These are phyloP conservation scores for Anastatica hierochuntica DNA, from an alignment of 345 rosid genomes.

Conservation along the genomic window DNA sequence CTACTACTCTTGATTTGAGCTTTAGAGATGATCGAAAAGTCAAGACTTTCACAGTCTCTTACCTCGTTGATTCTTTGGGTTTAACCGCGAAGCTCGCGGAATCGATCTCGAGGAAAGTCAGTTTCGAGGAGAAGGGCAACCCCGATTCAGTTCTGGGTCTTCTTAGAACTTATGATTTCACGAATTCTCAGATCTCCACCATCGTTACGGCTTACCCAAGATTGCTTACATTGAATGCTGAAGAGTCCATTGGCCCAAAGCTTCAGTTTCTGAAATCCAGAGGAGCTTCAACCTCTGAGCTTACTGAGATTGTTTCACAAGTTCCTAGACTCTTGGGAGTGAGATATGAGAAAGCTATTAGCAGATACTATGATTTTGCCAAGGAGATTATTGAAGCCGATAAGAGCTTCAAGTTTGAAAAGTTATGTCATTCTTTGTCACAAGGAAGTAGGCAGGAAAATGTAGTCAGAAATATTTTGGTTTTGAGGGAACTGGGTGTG, in stretches of 20 bases:
- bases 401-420: not conserved
- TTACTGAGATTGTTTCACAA: not conserved
- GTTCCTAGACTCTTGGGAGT: slow-evolving; percentile 14
- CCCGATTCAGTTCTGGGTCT: slow-evolving; percentile 8
- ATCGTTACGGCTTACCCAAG: not conserved
- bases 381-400: not conserved
- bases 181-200: not conserved
- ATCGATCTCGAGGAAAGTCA: slow-evolving; percentile 2
- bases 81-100: slow-evolving; percentile 9
- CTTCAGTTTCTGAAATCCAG: not conserved
- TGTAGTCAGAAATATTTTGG: not conserved
- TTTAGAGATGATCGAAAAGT: not conserved
- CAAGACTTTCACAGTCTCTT: not conserved
- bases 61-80: slow-evolving; percentile 22
- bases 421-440: not conserved
- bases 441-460: not conserved
- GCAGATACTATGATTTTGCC: slow-evolving; percentile 7
- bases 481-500: slow-evolving; percentile 15
- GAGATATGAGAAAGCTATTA: not conserved
- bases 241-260: not conserved
- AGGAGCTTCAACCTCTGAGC: slow-evolving; percentile 16
- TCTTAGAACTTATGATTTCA: not conserved
- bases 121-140: not conserved
- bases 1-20: not conserved
- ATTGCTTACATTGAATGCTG: not conserved